These are phyloP conservation scores for Zoysia pacifica DNA, from an alignment of 176 grass and related monocot genomes.

Conservation along the genomic window DNA sequence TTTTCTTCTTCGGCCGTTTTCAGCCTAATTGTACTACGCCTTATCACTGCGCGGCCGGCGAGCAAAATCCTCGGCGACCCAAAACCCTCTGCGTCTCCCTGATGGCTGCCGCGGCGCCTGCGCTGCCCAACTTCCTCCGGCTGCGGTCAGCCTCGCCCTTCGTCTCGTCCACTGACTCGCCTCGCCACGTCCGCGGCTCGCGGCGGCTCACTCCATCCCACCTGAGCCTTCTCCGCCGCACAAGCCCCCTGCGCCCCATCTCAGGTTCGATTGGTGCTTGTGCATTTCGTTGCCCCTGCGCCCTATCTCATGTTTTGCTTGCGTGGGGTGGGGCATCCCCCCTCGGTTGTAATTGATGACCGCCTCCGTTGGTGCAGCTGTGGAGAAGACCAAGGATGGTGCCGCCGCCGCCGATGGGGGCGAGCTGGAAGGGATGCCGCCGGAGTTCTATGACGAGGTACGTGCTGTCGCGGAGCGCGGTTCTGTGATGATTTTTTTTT, in stretches of 20 bases:
- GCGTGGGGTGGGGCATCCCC: not conserved
- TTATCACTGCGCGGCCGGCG: not conserved
- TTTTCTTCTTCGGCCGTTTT: no score
- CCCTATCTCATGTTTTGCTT: not conserved
- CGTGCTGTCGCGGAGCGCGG: not conserved
- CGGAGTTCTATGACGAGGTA: conserved; percentile 79
- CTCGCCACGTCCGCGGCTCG: not conserved
- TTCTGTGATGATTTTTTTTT: not conserved
- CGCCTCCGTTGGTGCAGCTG: conserved; percentile 28
- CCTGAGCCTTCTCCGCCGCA: not conserved
- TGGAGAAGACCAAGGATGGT: conserved; percentile 33
- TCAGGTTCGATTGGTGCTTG: conserved; percentile 44
- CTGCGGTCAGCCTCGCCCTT: not conserved
- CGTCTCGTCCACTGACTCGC: not conserved
- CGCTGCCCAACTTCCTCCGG: conserved; percentile 22
- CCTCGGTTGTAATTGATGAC: not conserved
- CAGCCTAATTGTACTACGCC: not conserved
- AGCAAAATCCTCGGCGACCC: conserved; percentile 10
- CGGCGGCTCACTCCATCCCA: not conserved
- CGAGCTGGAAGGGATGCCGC: conserved; percentile 46
- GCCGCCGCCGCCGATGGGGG: conserved; percentile 13
- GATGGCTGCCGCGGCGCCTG: conserved; percentile 27
- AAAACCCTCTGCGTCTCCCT: conserved; percentile 14
- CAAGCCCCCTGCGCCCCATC: conserved; percentile 20
- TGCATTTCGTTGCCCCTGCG: not conserved